A percentile compares a stretch with the other conserved stretches of the same genome.
Evolutionary conservation across 2,329 filamentous ascomycete genomes (phyloP).

Genomic region (Exophiala dermatitidis): DNA sequence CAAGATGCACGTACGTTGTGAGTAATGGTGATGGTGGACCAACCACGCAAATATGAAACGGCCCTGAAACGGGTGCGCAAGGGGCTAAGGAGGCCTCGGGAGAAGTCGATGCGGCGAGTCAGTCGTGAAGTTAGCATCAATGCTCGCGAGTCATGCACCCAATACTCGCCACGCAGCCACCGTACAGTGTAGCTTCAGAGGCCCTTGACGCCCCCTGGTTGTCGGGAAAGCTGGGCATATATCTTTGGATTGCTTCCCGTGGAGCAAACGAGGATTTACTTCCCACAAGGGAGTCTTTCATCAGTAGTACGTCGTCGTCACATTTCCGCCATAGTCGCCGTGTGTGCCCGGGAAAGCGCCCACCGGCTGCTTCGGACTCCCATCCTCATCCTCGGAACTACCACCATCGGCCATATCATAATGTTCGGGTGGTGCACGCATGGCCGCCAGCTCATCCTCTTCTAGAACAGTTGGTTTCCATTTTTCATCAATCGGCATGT

Average conservation of each 20-base stretch:
- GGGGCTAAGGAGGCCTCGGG: too few species aligned
- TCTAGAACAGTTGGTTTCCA: conserved; percentile 62
- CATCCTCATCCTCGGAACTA: conserved; percentile 39
- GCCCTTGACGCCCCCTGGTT: too few species aligned
- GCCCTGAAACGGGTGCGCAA: too few species aligned
- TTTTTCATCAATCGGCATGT: conserved; percentile 56
- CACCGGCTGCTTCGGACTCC: conserved; percentile 28
- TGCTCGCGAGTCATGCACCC: too few species aligned
- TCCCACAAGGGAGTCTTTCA: neutral
- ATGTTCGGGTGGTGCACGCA: conserved; percentile 52
- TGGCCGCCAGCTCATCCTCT: conserved; percentile 51
- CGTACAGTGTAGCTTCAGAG: too few species aligned
- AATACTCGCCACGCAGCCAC: too few species aligned
- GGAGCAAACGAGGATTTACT: neutral
- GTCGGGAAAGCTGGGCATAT: neutral
- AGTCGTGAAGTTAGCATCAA: too few species aligned
- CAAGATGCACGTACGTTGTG: too few species aligned
- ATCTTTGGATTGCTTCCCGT: neutral
- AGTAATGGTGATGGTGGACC: too few species aligned
- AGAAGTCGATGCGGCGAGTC: too few species aligned
- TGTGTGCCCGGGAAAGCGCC: conserved; percentile 32
- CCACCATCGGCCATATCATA: conserved; percentile 32
- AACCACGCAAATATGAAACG: too few species aligned
- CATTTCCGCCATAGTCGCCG: conserved; percentile 16
- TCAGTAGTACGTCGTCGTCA: conserved; percentile 16